Conservation (phyloP, 495 filamentous ascomycete genomes). For the Trypethelium eluteriae region DNA sequence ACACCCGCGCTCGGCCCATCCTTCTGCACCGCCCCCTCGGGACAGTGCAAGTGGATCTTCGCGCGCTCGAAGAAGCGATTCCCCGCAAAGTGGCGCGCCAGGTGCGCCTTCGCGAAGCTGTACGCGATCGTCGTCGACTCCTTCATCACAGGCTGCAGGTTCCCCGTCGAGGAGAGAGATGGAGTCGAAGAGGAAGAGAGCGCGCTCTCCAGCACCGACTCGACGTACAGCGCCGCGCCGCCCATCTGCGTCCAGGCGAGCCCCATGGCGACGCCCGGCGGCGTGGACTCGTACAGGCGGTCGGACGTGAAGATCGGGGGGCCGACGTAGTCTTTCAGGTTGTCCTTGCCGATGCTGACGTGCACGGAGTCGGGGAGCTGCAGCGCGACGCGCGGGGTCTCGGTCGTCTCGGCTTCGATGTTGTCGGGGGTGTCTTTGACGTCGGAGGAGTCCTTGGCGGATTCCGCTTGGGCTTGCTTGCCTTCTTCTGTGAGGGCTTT, state of each 20-base stretch:
- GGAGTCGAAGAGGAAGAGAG: constrained; percentile 64
- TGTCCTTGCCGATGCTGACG: constrained; percentile 79
- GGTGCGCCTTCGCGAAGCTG: constrained; percentile 83
- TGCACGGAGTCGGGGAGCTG: constrained; percentile 83
- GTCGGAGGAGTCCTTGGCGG: constrained; percentile 53
- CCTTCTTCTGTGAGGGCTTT: constrained; percentile 82
- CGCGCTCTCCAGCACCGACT: constrained; percentile 84
- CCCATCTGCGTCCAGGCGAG: constrained; percentile 98
- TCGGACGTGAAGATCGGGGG: constrained; percentile 93
- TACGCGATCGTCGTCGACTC: constrained; percentile 92
- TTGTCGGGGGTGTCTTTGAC: constrained; percentile 50
- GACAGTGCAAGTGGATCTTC: constrained; percentile 90
- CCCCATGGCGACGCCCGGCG: constrained; percentile 97
- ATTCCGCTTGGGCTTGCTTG: constrained; percentile 68
- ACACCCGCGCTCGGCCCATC: constrained; percentile 93
- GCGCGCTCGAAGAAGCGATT: constrained; percentile 97
- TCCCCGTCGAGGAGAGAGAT: constrained; percentile 82
- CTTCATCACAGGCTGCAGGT: constrained; percentile 95
- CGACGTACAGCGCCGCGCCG: constrained; percentile 91
- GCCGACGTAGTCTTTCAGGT: constrained; percentile 94
- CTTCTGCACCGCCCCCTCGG: constrained; percentile 93
- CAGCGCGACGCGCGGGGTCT: constrained; percentile 69
- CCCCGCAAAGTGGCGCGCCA: constrained; percentile 74
- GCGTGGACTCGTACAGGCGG: constrained; percentile 87
- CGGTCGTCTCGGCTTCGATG: constrained; percentile 62